These are phyloP conservation scores for Hypsizygus ulmarius DNA, from an alignment of 1,284 basidiomycete genomes.

Conservation along the genomic window DNA sequence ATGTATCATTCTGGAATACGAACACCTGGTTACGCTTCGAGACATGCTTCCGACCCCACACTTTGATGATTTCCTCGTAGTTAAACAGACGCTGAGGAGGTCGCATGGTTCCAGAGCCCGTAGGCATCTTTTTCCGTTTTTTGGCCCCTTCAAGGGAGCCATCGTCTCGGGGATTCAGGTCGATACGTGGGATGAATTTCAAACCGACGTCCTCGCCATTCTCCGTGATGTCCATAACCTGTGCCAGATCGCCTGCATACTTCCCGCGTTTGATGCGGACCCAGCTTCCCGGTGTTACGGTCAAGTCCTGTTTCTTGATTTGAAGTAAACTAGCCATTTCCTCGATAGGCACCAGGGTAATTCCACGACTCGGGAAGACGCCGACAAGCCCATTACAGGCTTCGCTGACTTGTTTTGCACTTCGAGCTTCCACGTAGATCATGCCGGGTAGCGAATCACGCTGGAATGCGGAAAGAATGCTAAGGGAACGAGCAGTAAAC, in stretches of 20 bases:
- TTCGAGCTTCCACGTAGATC: constrained; percentile 94
- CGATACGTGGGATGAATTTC: constrained; percentile 95
- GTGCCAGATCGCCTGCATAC: constrained; percentile 93
- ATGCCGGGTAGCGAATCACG: constrained; percentile 93
- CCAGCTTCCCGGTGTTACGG: constrained; percentile 88
- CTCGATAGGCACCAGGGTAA: constrained; percentile 91
- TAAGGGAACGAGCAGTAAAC: constrained; percentile 73
- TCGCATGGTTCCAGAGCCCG: constrained; percentile 58
- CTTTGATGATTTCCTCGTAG: constrained; percentile 88
- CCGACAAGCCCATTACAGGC: constrained; percentile 92
- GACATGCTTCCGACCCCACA: constrained; percentile 79
- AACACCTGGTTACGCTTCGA: constrained; percentile 70
- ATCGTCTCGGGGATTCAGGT: constrained; percentile 88
- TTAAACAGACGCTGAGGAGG: constrained; percentile 95
- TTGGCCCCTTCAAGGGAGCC: constrained; percentile 52
- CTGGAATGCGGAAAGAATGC: constrained; percentile 91
- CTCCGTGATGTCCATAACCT: constrained; percentile 91
- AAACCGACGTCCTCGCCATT: constrained; percentile 94
- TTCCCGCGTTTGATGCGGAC: constrained; percentile 93
- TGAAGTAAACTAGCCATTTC: constrained; percentile 97
- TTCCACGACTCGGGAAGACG: constrained; percentile 79
- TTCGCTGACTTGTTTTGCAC: constrained; percentile 81
- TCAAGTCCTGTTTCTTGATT: constrained; percentile 92
- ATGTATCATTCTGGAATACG: constrained; percentile 92
- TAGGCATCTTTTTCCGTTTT: constrained; percentile 68